Base-by-base conservation (phyloP, 768 basidiomycete species). In the Bullera alba region DNA sequence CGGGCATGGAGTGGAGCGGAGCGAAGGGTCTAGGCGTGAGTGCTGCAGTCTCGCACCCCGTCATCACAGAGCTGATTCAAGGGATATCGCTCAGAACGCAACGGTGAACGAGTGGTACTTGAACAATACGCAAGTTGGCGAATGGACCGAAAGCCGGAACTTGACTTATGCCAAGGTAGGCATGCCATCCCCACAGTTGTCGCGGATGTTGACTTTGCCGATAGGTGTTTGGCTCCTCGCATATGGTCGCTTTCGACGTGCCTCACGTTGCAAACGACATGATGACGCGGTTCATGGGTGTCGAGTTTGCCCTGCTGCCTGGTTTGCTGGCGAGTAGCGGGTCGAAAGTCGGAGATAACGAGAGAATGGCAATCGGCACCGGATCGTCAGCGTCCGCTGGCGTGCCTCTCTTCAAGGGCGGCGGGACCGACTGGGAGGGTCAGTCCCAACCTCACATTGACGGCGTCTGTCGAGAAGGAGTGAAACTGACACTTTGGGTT, bases 261-360 rank as follows among this genome's bases (percentile, higher is more conserved):
- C 92, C 91, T 0, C 79, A 87, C 45, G 81, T 84, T 17, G 78
- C 92, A 3, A 90, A 96, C 70, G 95, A 99, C 72, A 96, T 97
- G 95, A 93, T 99, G 60, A 81, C 95, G 34, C 87, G 95, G 14
- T 99, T 99, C 76, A 88, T 96, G 84, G 84, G 82, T 44, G 81
- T 91, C 53, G 85, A 97, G 75, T 87, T 93, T 61, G 79, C 84
- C 22, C 78, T 81, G 2, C 79, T 96, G 50, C 76, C 83, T 2
- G 89, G 86, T 21, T 83, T 86, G 27, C 83, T 87, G 0, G 89
- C 88, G 2, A 77, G 74, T 45, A 85, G 92, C 50, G 84, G 88
- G 14, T 88, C 85, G 53, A 81, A 80, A 32, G 77, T 99, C 23
- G 95, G 92, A 12, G 77, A 77, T 35, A 75, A 80, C 28, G 74